These are phyloP conservation scores for Trypanosoma brucei DNA, from an alignment of 208 protist genomes.

Conservation along the genomic window DNA sequence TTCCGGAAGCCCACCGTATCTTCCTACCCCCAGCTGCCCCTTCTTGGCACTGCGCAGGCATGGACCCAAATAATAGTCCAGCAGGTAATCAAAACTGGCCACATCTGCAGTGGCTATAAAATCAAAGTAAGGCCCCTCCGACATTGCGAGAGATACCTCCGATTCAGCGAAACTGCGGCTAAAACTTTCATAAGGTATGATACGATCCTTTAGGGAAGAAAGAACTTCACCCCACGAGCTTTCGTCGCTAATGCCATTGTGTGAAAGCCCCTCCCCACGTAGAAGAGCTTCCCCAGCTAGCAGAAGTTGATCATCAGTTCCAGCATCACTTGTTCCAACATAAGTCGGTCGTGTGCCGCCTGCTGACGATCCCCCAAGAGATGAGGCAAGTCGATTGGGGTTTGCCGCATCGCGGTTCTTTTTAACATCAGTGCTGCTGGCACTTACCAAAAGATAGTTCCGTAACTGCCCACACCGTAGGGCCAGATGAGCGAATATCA, in stretches of 20 bases:
- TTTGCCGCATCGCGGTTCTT: constrained; percentile 7
- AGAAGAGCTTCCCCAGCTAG: constrained; percentile 20
- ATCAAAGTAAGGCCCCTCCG: constrained; percentile 52
- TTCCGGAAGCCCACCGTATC: neutral
- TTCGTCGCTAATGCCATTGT: constrained; percentile 1
- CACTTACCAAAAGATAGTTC: constrained; percentile 53
- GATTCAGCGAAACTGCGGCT: constrained; percentile 33
- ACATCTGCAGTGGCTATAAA: constrained; percentile 67
- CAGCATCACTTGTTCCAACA: neutral
- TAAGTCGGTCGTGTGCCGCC: neutral
- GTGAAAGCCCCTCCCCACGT: constrained; percentile 17
- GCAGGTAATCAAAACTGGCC: constrained; percentile 62
- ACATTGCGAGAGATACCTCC: constrained; percentile 29
- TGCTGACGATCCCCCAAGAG: constrained; percentile 3
- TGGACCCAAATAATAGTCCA: constrained; percentile 49
- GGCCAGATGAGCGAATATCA: constrained; percentile 66
- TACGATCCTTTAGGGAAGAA: constrained; percentile 18
- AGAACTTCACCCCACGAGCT: neutral
- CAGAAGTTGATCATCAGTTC: constrained; percentile 23
- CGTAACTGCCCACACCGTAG: constrained; percentile 61
- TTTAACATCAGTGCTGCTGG: constrained; percentile 45
- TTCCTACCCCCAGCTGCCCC: neutral
- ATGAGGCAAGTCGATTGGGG: neutral
- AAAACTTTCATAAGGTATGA: constrained; percentile 52
- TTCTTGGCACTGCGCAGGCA: neutral